Evolutionary conservation across 2,329 filamentous ascomycete species (phyloP).

Genomic region (Curvularia eragrostidis): DNA sequence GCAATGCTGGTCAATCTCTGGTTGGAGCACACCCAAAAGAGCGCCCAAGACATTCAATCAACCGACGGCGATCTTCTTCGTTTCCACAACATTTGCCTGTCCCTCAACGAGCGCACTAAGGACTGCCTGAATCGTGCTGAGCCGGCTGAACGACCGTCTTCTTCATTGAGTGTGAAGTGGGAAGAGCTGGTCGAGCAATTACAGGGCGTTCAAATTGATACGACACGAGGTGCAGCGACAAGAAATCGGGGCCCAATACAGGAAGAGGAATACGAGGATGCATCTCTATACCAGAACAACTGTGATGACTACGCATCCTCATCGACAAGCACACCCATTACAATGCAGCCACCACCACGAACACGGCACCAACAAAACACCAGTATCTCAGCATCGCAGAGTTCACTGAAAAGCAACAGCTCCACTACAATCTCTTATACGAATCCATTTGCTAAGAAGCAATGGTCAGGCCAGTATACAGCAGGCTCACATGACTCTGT

Average conservation of each 20-base stretch:
- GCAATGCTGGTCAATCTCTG: constrained; percentile 83
- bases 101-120: constrained; percentile 56
- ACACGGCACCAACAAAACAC: constrained; percentile 41
- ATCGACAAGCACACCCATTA: constrained; percentile 44
- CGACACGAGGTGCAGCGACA: constrained; percentile 42
- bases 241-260: constrained; percentile 37
- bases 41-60: constrained; percentile 47
- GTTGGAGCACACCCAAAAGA: constrained; percentile 63
- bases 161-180: constrained; percentile 58
- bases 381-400: constrained; percentile 45
- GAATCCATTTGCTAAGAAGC: constrained; percentile 36
- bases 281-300: constrained; percentile 32
- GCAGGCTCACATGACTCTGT: constrained; percentile 36
- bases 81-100: constrained; percentile 59
- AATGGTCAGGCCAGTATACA: constrained; percentile 31
- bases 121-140: constrained; percentile 61
- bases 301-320: constrained; percentile 40
- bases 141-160: constrained; percentile 59
- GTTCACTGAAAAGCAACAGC: constrained; percentile 39
- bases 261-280: constrained; percentile 35
- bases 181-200: constrained; percentile 61
- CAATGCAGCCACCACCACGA: constrained; percentile 41
- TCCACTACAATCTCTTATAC: constrained; percentile 33
- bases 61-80: constrained; percentile 55
- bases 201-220: constrained; percentile 44